Percentiles rank a stretch among this genome's conserved stretches.
Evolutionary conservation across 352 stramenopile species (phyloP).

Genomic region (Phytophthora agathidicida): DNA sequence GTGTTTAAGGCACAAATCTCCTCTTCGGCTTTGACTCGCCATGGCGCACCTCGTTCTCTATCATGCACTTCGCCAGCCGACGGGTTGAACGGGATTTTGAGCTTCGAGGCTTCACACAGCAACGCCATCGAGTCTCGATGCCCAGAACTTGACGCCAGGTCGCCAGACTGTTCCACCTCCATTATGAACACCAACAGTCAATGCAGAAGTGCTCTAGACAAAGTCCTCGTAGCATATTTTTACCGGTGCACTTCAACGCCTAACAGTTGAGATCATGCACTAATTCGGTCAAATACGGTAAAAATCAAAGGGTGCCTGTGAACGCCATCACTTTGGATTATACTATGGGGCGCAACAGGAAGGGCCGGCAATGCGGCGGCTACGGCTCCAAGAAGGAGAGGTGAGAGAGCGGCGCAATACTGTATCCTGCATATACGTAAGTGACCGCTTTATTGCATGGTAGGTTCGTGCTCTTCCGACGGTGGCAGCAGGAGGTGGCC

Average conservation of each 20-base stretch:
- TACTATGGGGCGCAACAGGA: conserved; percentile 73
- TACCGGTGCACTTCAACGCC: conserved; percentile 11
- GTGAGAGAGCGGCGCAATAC: conserved; percentile 30
- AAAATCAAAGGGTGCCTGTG: neutral
- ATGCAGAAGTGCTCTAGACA: neutral
- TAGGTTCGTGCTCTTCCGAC: conserved; percentile 69
- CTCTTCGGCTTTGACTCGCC: conserved; percentile 50
- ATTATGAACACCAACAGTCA: neutral
- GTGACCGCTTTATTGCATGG: neutral
- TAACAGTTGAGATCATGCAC: neutral
- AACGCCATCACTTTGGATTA: conserved; percentile 12
- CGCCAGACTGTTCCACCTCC: conserved; percentile 5
- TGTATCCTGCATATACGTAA: neutral
- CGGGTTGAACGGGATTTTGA: conserved; percentile 70
- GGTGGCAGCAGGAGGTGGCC: conserved; percentile 65
- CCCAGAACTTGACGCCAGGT: neutral
- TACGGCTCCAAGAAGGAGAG: conserved; percentile 79
- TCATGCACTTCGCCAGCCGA: conserved; percentile 64
- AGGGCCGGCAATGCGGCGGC: conserved; percentile 73
- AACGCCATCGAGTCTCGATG: conserved; percentile 31
- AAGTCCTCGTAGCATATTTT: conserved; percentile 2
- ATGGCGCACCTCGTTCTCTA: conserved; percentile 57
- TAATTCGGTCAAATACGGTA: conserved; percentile 11
- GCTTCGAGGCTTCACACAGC: conserved; percentile 5
- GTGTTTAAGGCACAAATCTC: conserved; percentile 48